Conservation (phyloP, 306 rosid species). For the Sicyos baderoa region DNA sequence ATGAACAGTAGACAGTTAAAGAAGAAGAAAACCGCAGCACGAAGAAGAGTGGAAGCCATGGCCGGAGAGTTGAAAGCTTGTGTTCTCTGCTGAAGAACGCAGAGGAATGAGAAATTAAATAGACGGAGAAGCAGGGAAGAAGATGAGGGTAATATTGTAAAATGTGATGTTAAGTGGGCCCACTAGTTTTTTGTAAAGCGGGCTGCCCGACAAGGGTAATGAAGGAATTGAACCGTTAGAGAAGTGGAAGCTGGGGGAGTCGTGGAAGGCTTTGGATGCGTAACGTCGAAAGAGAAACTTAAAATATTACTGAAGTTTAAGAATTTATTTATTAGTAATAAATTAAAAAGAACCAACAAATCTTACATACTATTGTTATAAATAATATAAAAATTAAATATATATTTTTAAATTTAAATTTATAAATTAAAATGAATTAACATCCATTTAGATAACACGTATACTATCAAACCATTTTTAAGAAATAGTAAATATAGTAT, state of each 20-base stretch:
- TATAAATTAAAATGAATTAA: too few relatives aligned
- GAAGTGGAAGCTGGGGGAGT: not conserved
- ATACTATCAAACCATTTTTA: too few relatives aligned
- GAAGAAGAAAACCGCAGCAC: not conserved
- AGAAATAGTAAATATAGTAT: too few relatives aligned
- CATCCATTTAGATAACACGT: too few relatives aligned
- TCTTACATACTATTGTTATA: too few relatives aligned
- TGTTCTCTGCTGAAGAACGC: not conserved
- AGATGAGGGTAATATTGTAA: slow-evolving; percentile 15
- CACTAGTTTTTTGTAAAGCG: not conserved
- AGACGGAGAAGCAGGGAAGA: slow-evolving; percentile 6
- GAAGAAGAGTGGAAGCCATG: not conserved
- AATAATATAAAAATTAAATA: too few relatives aligned
- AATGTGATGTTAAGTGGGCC: not conserved
- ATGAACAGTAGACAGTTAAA: not conserved
- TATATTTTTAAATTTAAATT: too few relatives aligned
- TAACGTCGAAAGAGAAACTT: too few relatives aligned
- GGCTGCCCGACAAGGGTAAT: slow-evolving; percentile 12
- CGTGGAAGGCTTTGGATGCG: not conserved
- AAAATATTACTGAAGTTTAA: too few relatives aligned
- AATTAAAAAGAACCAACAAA: too few relatives aligned
- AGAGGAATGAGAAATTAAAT: slow-evolving; percentile 6
- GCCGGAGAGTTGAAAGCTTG: not conserved
- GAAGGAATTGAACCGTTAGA: slow-evolving; percentile 6
- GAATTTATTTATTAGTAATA: too few relatives aligned